phyloP scores from a whole-genome alignment of 2,329 filamentous ascomycete genomes.

The Gaeumannomyces tritici region DNA sequence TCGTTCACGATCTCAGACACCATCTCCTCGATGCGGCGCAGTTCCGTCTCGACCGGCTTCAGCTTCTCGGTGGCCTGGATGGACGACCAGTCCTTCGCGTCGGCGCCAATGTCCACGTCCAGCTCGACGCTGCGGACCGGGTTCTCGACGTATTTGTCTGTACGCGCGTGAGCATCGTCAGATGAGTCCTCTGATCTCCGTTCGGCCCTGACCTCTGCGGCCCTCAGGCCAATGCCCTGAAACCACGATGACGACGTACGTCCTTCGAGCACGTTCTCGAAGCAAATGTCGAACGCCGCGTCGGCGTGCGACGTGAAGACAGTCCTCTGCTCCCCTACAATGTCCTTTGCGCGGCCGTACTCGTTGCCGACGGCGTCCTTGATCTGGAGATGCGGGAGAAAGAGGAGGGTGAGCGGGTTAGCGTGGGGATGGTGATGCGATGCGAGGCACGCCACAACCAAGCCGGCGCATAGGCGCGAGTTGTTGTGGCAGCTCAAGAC shows the following conservation, averaged over 20 bases:
- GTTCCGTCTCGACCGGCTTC: slow-evolving; percentile 90
- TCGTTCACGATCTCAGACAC: slow-evolving; percentile 80
- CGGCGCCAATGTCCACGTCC: slow-evolving; percentile 91
- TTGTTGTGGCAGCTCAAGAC: too few species aligned
- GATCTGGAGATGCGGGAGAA: slow-evolving; percentile 49
- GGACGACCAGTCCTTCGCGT: slow-evolving; percentile 95
- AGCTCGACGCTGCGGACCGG: slow-evolving; percentile 71
- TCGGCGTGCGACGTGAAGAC: slow-evolving; percentile 91
- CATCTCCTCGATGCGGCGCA: slow-evolving; percentile 86
- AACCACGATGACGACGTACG: slow-evolving; percentile 41
- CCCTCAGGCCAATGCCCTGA: too few species aligned
- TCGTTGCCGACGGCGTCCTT: slow-evolving; percentile 93
- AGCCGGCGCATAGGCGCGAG: neutral
- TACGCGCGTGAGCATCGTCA: neutral
- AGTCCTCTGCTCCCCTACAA: slow-evolving; percentile 83
- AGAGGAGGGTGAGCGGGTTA: too few species aligned
- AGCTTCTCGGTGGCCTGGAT: slow-evolving; percentile 96
- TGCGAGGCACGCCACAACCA: neutral
- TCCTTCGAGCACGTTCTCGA: slow-evolving; percentile 70
- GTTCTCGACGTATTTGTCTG: slow-evolving; percentile 26
- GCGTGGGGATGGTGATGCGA: too few species aligned
- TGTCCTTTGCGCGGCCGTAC: slow-evolving; percentile 83
- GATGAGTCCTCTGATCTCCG: neutral
- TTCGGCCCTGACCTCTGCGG: too few species aligned
- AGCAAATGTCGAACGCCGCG: slow-evolving; percentile 92